Evolutionary conservation across 192 early-diverging fungal species (phyloP), one percentile per base, ranked within the genome.

Genomic region (Coemansia erecta): DNA sequence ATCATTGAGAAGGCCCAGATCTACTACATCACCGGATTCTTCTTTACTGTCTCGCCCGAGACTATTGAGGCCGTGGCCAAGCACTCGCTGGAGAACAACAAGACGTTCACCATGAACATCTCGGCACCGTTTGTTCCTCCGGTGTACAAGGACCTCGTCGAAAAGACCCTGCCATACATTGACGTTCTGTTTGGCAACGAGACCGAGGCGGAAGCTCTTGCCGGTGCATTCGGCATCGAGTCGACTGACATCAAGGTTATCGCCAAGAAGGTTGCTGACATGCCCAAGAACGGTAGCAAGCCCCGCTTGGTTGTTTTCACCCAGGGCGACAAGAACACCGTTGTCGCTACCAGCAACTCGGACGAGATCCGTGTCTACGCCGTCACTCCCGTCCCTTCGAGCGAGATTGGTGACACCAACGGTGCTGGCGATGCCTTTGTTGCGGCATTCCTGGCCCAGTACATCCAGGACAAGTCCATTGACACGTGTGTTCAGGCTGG

Each of bases 151-250:
- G 82, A 87, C 47, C 83, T 81, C 44, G 65, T 97, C 31, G 85
- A 92, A 60, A 83, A 83, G 58, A 82, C 91, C 24, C 57, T 92
- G 56, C 90, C 89, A 35, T 97, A 97, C 83, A 84, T 88, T 60
- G 92, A 99, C 80, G 77, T 95, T 47, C 70, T 99, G 56, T 97
- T 97, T 81, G 94, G 95, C 79, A 98, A 98, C 70, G 97, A 98
- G 72, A 83, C 88, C 73, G 97, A 98, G 72, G 94, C 97, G 23
- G 84, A 75, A n/a, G 84, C 94, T 43, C 94, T 90, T 66, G 85
- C 93, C 43, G 68, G 74, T 44, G 82, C 88, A 60, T 85, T 92
- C 74, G 84, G 83, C 50, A 83, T 86, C 59, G 82, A 74, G 44
- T 84, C 85, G 56, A 80, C 81, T 58, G 89, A 97, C 68, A 78